Percentiles rank a stretch among this genome's conserved stretches.
Evolutionary conservation across 2,329 filamentous ascomycete genomes (phyloP).

Genomic region (Calonectria leucothoes): DNA sequence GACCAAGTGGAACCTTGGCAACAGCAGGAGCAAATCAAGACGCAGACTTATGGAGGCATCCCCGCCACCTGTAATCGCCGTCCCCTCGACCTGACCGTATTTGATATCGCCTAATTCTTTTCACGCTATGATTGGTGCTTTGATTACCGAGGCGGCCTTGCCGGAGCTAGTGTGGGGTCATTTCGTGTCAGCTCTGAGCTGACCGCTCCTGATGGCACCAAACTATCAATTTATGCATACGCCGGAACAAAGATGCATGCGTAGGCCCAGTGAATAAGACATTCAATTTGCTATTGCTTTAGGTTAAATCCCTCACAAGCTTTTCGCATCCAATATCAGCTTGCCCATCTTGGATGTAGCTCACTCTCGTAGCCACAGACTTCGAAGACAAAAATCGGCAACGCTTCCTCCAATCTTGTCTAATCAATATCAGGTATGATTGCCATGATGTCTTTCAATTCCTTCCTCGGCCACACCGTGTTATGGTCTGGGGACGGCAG

Average conservation of each 20-base stretch:
- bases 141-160: not conserved
- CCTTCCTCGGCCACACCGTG: slow-evolving; percentile 66
- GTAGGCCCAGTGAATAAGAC: not conserved
- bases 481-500: slow-evolving; percentile 63
- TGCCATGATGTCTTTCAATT: slow-evolving; percentile 63
- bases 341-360: not conserved
- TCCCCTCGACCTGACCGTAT: not conserved
- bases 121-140: not conserved
- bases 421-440: not conserved
- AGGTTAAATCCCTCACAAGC: not conserved
- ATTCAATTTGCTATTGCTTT: no score
- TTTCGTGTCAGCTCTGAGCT: not conserved
- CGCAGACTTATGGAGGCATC: not conserved
- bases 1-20: not conserved
- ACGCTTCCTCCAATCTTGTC: not conserved
- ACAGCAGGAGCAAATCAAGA: not conserved
- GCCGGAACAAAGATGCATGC: not conserved
- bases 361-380: not conserved
- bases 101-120: not conserved
- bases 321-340: not conserved
- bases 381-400: not conserved
- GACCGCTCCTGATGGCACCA: not conserved
- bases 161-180: not conserved
- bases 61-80: not conserved
- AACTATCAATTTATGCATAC: slow-evolving; percentile 3